These are phyloP conservation scores for Knufia fluminis DNA, from an alignment of 2,329 filamentous ascomycete species.

Conservation along the genomic window DNA sequence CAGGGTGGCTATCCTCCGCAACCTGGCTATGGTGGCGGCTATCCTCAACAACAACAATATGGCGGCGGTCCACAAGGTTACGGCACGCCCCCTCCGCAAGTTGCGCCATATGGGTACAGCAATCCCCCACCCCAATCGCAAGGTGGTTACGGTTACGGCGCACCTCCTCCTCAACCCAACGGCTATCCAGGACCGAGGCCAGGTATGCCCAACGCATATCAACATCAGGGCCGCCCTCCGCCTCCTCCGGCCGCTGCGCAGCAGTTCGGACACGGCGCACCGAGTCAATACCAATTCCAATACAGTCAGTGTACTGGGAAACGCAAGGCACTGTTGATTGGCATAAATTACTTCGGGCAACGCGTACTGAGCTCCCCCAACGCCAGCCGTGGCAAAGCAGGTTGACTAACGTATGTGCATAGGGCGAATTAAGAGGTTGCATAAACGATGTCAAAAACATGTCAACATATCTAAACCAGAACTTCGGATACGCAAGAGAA, in stretches of 20 bases:
- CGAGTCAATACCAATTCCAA: conserved; percentile 71
- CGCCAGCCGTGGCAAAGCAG: too few relatives aligned
- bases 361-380: too few relatives aligned
- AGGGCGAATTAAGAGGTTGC: conserved; percentile 81
- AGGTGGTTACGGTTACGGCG: conserved; percentile 26
- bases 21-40: conserved; percentile 9
- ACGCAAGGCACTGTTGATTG: conserved; percentile 81
- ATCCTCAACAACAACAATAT: conserved; percentile 20
- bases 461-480: conserved; percentile 78
- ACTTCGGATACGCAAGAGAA: conserved; percentile 86
- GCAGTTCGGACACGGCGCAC: conserved; percentile 70
- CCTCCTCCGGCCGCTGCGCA: conserved; percentile 60
- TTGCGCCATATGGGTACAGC: conserved; percentile 30
- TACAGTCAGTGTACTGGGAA: conserved; percentile 86
- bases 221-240: conserved; percentile 40
- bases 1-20: conserved; percentile 39
- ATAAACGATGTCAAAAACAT: conserved; percentile 98
- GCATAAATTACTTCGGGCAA: conserved; percentile 95
- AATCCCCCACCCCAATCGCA: conserved; percentile 27
- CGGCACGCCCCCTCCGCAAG: conserved; percentile 28
- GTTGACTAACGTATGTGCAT: too few relatives aligned
- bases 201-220: conserved; percentile 19
- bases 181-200: conserved; percentile 28
- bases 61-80: conserved; percentile 22
- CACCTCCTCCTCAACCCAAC: conserved; percentile 29